Evolutionary conservation across 2,329 filamentous ascomycete species (phyloP).

Genomic region (Dothistroma septosporum): DNA sequence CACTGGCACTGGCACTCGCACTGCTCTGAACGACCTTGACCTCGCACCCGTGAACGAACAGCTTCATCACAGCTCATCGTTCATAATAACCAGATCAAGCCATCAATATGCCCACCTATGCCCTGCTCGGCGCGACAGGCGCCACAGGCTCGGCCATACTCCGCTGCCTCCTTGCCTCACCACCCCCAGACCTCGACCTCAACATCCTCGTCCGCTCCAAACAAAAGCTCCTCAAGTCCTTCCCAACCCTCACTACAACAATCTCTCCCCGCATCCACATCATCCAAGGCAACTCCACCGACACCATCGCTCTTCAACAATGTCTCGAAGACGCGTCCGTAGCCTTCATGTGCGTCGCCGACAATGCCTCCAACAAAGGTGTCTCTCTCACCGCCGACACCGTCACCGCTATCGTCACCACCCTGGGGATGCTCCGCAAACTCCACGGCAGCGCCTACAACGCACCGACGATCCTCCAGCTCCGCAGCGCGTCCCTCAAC

Average conservation of each 20-base stretch:
- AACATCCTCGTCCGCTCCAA: conserved; percentile 22
- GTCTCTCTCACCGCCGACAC: conserved; percentile 15
- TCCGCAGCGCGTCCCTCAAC: conserved; percentile 18
- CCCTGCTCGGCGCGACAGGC: conserved; percentile 26
- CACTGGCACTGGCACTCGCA: too few relatives aligned
- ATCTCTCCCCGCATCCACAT: conserved; percentile 25
- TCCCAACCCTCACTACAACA: conserved; percentile 12
- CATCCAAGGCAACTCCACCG: conserved; percentile 39
- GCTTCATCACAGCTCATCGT: background rate
- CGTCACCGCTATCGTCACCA: conserved; percentile 11
- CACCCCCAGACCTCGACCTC: conserved; percentile 14
- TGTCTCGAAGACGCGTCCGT: conserved; percentile 26
- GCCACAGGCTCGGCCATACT: conserved; percentile 25
- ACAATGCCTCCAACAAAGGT: conserved; percentile 20
- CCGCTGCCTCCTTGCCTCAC: conserved; percentile 14
- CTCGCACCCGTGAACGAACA: background rate
- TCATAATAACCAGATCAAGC: background rate
- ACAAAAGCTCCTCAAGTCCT: conserved; percentile 17
- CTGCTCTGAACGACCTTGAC: background rate
- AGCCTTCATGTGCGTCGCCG: conserved; percentile 26
- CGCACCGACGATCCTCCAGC: conserved; percentile 15
- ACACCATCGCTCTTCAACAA: conserved; percentile 12
- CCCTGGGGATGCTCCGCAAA: conserved; percentile 8
- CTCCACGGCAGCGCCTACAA: conserved; percentile 5
- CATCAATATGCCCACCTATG: conserved; percentile 22